Conservation (phyloP, 208 protist genomes). For the Trypanosoma platydactyli region DNA sequence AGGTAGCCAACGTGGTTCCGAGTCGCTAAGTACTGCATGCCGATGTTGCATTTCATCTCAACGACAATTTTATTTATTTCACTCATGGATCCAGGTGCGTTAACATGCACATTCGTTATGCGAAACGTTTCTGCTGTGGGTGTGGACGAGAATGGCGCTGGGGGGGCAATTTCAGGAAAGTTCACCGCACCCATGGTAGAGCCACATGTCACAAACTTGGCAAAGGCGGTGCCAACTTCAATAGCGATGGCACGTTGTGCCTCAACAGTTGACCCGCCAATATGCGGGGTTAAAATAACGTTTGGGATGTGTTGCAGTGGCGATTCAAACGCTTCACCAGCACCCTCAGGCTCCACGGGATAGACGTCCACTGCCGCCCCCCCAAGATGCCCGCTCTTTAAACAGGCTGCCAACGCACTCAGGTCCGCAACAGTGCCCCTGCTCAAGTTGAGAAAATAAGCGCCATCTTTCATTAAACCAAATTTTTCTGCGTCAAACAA, state of each 20-base stretch:
- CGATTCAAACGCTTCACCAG: constrained; percentile 47
- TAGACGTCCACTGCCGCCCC: constrained; percentile 93
- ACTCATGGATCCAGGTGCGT: constrained; percentile 90
- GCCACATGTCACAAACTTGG: constrained; percentile 83
- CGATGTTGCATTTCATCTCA: constrained; percentile 85
- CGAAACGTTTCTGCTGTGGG: constrained; percentile 42
- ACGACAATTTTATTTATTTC: constrained; percentile 87
- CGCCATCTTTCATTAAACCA: constrained; percentile 64
- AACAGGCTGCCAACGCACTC: constrained; percentile 64
- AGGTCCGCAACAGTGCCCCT: constrained; percentile 87
- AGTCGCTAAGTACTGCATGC: constrained; percentile 75
- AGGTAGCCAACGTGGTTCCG: constrained; percentile 77
- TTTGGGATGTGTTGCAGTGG: constrained; percentile 89
- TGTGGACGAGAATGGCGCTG: too few species aligned
- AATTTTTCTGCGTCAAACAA: constrained; percentile 81
- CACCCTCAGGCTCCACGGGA: constrained; percentile 79
- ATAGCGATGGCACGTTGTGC: constrained; percentile 90
- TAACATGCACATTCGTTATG: constrained; percentile 92
- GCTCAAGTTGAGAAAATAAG: constrained; percentile 87
- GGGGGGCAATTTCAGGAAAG: constrained; percentile 86
- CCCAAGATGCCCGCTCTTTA: constrained; percentile 76
- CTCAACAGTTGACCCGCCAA: constrained; percentile 93
- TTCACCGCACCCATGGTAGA: constrained; percentile 88
- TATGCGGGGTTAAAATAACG: constrained; percentile 94
- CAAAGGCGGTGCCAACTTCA: constrained; percentile 88